A percentile compares a stretch with the other conserved stretches of the same genome.
Evolutionary conservation across 345 rosid genomes (phyloP).

Genomic region (Eucalyptus camaldulensis): DNA sequence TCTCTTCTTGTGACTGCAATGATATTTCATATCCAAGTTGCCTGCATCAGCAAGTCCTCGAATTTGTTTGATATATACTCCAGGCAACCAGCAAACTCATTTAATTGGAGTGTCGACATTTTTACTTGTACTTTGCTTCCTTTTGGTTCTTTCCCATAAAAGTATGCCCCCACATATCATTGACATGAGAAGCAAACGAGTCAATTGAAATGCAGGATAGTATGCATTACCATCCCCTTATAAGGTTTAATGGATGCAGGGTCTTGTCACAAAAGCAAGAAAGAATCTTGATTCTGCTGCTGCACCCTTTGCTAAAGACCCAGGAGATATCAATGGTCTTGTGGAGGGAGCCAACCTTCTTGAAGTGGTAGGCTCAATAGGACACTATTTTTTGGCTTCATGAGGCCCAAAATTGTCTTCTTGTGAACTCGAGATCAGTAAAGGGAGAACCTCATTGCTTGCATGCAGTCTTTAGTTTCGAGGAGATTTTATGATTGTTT

Average conservation of each 20-base stretch:
- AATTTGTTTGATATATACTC: not conserved
- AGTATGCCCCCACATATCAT: not conserved
- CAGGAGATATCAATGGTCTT: slow-evolving; percentile 48
- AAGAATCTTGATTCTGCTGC: slow-evolving; percentile 81
- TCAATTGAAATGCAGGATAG: not conserved
- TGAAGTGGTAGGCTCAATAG: slow-evolving; percentile 69
- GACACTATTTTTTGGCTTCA: not conserved
- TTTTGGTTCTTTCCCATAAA: not conserved
- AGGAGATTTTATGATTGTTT: not conserved
- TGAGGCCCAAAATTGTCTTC: not conserved
- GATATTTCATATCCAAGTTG: not conserved
- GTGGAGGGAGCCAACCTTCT: slow-evolving; percentile 72
- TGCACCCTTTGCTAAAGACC: slow-evolving; percentile 71
- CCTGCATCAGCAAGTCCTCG: not conserved
- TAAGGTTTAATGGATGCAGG: slow-evolving; percentile 31
- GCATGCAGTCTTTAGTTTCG: not conserved
- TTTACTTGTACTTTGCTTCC: not conserved
- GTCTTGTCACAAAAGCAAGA: slow-evolving; percentile 89
- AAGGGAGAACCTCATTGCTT: not conserved
- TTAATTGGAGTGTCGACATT: not conserved
- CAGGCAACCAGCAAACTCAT: not conserved
- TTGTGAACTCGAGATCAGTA: not conserved
- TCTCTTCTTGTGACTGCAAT: not conserved
- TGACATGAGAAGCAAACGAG: not conserved
- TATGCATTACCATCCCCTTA: not conserved